phyloP scores from a whole-genome alignment of 164 flowering plant genomes.

The Santalum album region DNA sequence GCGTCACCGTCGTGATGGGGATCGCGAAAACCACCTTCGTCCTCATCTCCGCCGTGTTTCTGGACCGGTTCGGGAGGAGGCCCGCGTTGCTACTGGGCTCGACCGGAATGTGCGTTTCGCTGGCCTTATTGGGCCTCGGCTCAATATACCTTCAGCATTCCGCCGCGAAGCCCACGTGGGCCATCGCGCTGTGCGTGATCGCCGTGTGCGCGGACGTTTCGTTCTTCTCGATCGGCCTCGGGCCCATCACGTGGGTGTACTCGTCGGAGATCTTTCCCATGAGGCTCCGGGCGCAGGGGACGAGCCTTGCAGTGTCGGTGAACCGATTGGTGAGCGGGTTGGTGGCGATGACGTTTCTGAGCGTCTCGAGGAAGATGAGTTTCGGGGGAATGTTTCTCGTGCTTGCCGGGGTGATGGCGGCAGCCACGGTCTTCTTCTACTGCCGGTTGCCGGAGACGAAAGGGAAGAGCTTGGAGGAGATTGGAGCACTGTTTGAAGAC shows the following conservation, averaged over 20 bases:
- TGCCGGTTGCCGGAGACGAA: conserved; percentile 59
- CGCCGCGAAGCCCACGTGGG: conserved; percentile 45
- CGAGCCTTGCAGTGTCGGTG: conserved; percentile 55
- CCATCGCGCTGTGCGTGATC: conserved; percentile 39
- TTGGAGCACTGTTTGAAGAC: conserved; percentile 44
- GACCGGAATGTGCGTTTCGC: conserved; percentile 44
- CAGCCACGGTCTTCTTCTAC: conserved; percentile 39
- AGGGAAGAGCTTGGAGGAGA: conserved; percentile 62
- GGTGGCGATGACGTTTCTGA: conserved; percentile 57
- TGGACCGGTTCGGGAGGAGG: conserved; percentile 71
- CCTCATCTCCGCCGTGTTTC: conserved; percentile 43
- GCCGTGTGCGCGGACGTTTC: conserved; percentile 65
- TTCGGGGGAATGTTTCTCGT: conserved; percentile 58
- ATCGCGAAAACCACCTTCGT: conserved; percentile 52
- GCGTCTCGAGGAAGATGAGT: conserved; percentile 32
- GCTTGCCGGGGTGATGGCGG: conserved; percentile 34
- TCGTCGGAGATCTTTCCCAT: conserved; percentile 65
- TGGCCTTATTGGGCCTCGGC: conserved; percentile 45
- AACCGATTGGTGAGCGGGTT: conserved; percentile 66
- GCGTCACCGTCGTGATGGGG: conserved; percentile 68
- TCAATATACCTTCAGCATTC: conserved; percentile 38
- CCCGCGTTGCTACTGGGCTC: conserved; percentile 63
- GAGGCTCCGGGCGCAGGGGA: conserved; percentile 58
- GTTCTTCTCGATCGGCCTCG: conserved; percentile 84
- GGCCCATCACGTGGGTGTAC: conserved; percentile 83